Base-by-base conservation (phyloP, 345 rosid species). In the Viola odorata region DNA sequence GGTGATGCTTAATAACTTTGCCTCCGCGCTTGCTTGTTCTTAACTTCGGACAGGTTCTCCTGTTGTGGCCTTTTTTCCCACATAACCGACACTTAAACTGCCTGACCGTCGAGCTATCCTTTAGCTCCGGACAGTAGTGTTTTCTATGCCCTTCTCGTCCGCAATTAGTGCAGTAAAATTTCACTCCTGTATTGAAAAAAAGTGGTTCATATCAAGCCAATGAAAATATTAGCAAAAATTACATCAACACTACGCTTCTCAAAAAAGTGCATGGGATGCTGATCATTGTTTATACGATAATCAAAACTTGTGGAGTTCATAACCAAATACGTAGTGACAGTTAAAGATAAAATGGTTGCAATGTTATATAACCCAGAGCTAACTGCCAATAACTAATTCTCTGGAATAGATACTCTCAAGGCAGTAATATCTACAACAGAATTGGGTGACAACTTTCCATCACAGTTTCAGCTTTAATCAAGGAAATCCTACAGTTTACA, bases 101-200 rank as follows among this genome's bases (percentile, higher is more conserved):
- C 70, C 79, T 67, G 41, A 84, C 88, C 4, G 45, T 56, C 4
- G 47, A 50, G 59, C 74, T 66, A 58, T 77, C 73, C 56, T 70
- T 81, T 16, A 84, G 74, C 62, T 87, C 89, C 6, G 98, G 96
- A 70, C 96, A 91, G 74, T 91, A 91, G 77, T 81, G 76, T 57
- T 79, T 79, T 67, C 98, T 82, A 56, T 92, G 98, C n/a, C 96
- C 96, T 81, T 87, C 91, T 0, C 86, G 73, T 50, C 98, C 89
- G 16, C 96, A 89, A 61, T 81, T 69, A n/a, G 73, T 68, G 69
- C 98, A 92, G 82, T 70, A 87, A 75, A 84, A 92, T 42, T 81
- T 80, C 55, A 80, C 70, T 41, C 98, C 96, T 91, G 83, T 61
- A 58, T 62, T 48, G 55, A 12, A 53, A 60, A 73, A 41, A 57